Percentiles rank a stretch among this genome's conserved stretches.
Evolutionary conservation across 1,284 basidiomycete genomes (phyloP).

Genomic region (Pascua sp.): DNA sequence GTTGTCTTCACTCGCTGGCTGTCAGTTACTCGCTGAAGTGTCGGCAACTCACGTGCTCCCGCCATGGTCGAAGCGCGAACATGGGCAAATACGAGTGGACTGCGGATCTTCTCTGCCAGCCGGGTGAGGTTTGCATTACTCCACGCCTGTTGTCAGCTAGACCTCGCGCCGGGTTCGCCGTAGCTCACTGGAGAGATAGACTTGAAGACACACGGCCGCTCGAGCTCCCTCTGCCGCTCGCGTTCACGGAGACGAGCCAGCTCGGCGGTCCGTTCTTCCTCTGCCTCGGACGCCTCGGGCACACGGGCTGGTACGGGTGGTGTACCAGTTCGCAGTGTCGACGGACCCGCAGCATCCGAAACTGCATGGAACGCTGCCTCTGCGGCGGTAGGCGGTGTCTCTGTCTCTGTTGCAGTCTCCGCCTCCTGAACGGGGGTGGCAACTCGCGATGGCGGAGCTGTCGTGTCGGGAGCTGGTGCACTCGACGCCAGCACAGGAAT

Average conservation of each 20-base stretch:
- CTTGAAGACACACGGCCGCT: conserved; percentile 91
- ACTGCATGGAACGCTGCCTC: background rate
- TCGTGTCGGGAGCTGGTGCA: background rate
- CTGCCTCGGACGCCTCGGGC: conserved; percentile 7
- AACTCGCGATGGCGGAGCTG: too few relatives aligned
- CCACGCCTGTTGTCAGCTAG: conserved; percentile 66
- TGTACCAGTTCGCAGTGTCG: conserved; percentile 14
- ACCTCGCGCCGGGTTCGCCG: too few relatives aligned
- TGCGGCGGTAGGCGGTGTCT: background rate
- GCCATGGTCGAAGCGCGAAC: conserved; percentile 75
- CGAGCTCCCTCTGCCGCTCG: conserved; percentile 66
- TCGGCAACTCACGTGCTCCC: conserved; percentile 43
- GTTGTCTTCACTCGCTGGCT: conserved; percentile 81
- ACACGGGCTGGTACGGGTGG: background rate
- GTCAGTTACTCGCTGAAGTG: conserved; percentile 45
- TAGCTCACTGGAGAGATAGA: conserved; percentile 81
- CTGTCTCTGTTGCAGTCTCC: too few relatives aligned
- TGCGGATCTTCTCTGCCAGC: conserved; percentile 91
- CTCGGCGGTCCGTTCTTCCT: conserved; percentile 22
- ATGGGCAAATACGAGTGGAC: conserved; percentile 89
- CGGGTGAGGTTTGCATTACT: conserved; percentile 86
- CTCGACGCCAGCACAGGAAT: conserved; percentile 1
- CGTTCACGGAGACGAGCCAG: conserved; percentile 27
- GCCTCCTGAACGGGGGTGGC: background rate
- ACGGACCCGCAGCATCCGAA: background rate